Evolutionary conservation across 2,329 filamentous ascomycete genomes (phyloP).

Genomic region (Ophiostoma perfectum): DNA sequence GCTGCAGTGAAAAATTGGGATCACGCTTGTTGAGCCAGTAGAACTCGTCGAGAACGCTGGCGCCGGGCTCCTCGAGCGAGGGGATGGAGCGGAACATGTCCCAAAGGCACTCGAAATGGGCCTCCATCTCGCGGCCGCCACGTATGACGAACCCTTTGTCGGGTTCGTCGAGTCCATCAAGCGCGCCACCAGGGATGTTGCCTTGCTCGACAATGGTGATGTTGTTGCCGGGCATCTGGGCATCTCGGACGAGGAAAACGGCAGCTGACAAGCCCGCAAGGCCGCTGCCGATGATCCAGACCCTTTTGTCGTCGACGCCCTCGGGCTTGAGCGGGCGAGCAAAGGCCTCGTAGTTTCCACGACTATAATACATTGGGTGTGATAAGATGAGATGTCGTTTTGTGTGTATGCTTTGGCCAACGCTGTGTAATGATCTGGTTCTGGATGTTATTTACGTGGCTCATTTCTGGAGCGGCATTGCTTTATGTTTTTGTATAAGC

Average conservation of each 20-base stretch:
- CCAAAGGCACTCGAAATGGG: constrained; percentile 34
- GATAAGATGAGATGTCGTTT: not conserved
- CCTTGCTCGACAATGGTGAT: constrained; percentile 36
- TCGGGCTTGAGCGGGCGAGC: constrained; percentile 27
- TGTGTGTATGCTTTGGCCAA: not conserved
- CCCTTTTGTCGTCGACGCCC: constrained; percentile 28
- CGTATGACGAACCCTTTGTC: constrained; percentile 36
- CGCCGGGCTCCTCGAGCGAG: constrained; percentile 30
- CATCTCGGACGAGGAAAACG: constrained; percentile 35
- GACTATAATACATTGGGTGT: constrained; percentile 30
- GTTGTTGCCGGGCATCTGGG: constrained; percentile 32
- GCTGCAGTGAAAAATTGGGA: constrained; percentile 29
- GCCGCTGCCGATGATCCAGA: constrained; percentile 36
- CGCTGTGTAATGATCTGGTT: not conserved
- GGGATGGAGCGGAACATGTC: constrained; percentile 32
- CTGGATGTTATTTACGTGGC: too few species aligned
- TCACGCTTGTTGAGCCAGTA: constrained; percentile 33
- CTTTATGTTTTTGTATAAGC: not conserved
- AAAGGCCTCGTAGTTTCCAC: constrained; percentile 28
- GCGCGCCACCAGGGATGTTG: constrained; percentile 31
- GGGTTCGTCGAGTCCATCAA: constrained; percentile 31
- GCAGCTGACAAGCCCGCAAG: constrained; percentile 35
- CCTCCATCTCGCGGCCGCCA: constrained; percentile 34
- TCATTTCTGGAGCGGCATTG: not conserved
- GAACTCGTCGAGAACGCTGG: constrained; percentile 33